These are phyloP conservation scores for Immersiporthe knoxdaviesiana DNA, from an alignment of 2,329 filamentous ascomycete species.

Conservation along the genomic window DNA sequence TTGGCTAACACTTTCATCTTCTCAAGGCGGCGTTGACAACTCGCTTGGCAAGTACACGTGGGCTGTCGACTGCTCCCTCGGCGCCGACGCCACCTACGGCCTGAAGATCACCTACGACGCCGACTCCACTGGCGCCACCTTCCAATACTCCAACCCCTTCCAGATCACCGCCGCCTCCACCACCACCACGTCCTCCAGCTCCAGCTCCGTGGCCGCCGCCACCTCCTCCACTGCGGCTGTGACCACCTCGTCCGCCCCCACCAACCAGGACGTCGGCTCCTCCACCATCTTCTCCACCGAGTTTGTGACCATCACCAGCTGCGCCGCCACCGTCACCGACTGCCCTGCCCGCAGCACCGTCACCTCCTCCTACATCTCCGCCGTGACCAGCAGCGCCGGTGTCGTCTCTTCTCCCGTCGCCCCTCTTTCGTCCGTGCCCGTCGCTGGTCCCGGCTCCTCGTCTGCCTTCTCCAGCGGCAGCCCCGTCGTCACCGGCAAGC, in stretches of 20 bases:
- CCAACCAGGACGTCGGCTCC: conserved; percentile 30
- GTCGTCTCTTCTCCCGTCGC: conserved; percentile 46
- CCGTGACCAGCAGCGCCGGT: conserved; percentile 52
- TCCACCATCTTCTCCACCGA: conserved; percentile 61
- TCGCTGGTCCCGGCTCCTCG: neutral
- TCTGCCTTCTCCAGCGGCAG: conserved; percentile 37
- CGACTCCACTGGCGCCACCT: conserved; percentile 46
- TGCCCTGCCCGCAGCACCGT: conserved; percentile 46
- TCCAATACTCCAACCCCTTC: conserved; percentile 69
- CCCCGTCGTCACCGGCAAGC: conserved; percentile 34
- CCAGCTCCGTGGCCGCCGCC: conserved; percentile 28
- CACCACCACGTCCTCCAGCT: conserved; percentile 28
- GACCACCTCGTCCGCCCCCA: conserved; percentile 49
- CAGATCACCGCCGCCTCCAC: conserved; percentile 45
- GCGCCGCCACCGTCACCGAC: conserved; percentile 56
- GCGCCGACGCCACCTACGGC: conserved; percentile 56
- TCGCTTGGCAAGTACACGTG: conserved; percentile 52
- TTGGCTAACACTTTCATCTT: neutral
- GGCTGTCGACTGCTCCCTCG: conserved; percentile 52
- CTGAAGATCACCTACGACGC: conserved; percentile 55
- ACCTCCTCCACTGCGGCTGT: conserved; percentile 31
- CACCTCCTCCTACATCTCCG: conserved; percentile 45
- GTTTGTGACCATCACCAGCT: conserved; percentile 64
- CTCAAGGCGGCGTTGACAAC: conserved; percentile 56
- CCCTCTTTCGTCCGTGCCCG: too few relatives aligned